Conservation (phyloP, 2,329 filamentous ascomycete species). For the Thelonectria discophora region DNA sequence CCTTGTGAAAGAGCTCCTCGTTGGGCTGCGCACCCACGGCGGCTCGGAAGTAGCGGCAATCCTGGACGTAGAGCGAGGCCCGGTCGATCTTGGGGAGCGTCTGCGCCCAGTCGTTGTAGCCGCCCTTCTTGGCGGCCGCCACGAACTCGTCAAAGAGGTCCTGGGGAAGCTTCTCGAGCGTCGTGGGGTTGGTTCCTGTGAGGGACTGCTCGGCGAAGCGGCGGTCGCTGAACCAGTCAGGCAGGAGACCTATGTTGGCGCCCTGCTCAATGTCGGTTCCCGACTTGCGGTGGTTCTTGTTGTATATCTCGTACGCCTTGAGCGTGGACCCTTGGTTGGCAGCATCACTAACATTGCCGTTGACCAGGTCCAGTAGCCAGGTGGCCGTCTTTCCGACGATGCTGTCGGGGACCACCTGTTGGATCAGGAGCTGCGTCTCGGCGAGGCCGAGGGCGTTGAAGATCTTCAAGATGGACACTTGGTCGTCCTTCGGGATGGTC, state of each 20-base stretch:
- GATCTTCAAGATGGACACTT: constrained; percentile 40
- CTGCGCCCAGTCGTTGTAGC: constrained; percentile 46
- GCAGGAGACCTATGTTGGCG: constrained; percentile 46
- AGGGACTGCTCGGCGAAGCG: constrained; percentile 57
- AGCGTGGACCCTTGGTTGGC: constrained; percentile 45
- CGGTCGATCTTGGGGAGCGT: constrained; percentile 41
- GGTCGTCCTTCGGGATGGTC: constrained; percentile 42
- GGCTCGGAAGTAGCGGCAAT: constrained; percentile 54
- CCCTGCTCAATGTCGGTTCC: constrained; percentile 48
- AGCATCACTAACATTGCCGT: constrained; percentile 39
- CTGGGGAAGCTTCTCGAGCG: constrained; percentile 52
- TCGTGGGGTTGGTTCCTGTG: constrained; percentile 55
- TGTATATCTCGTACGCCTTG: constrained; percentile 45
- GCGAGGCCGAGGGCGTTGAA: constrained; percentile 46
- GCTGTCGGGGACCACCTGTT: constrained; percentile 46
- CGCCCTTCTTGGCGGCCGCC: constrained; percentile 45
- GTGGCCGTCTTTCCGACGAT: constrained; percentile 44
- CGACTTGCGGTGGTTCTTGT: constrained; percentile 47
- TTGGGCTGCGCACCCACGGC: constrained; percentile 45
- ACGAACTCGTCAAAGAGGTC: constrained; percentile 48
- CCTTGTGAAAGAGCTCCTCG: constrained; percentile 42
- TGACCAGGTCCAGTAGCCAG: constrained; percentile 42
- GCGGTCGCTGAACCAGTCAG: constrained; percentile 55
- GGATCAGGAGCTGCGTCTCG: constrained; percentile 43
- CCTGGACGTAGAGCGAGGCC: constrained; percentile 52